A percentile compares a stretch with the other conserved stretches of the same genome.
These are phyloP conservation scores for Apophysomyces ossiformis DNA, from an alignment of 371 early-diverging fungal species.

Conservation along the genomic window DNA sequence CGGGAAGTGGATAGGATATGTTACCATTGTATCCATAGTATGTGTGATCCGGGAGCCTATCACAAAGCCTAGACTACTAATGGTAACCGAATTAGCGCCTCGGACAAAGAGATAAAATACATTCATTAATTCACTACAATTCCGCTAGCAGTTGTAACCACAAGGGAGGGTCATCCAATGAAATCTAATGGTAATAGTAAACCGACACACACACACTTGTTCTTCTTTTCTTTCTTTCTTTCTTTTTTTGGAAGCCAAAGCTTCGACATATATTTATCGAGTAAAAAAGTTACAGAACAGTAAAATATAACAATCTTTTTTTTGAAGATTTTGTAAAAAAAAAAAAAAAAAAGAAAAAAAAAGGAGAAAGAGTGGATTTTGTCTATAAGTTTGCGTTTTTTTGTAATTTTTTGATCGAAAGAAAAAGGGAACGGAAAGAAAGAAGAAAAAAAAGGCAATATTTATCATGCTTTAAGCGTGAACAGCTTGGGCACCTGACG, in stretches of 20 bases:
- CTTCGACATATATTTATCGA: neutral
- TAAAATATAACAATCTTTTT: slow-evolving; percentile 8
- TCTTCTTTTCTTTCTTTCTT: neutral
- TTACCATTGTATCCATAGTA: too few species aligned
- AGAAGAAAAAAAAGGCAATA: too few species aligned
- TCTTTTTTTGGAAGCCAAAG: neutral
- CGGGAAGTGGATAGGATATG: too few species aligned
- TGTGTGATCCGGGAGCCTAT: too few species aligned
- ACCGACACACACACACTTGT: too few species aligned
- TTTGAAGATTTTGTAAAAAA: slow-evolving; percentile 4
- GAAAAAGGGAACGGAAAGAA: neutral
- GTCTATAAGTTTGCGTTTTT: slow-evolving; percentile 20
- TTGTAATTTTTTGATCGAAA: slow-evolving; percentile 7
- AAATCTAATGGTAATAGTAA: too few species aligned
- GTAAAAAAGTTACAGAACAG: neutral
- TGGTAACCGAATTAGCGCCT: too few species aligned
- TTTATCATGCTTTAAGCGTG: neutral
- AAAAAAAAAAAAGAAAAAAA: slow-evolving; percentile 14
- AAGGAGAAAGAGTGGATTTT: slow-evolving; percentile 2
- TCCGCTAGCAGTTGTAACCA: too few species aligned
- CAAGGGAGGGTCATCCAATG: too few species aligned
- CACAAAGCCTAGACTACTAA: too few species aligned
- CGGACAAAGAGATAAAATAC: too few species aligned
- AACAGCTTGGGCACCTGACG: slow-evolving; percentile 22
- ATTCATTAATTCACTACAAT: too few species aligned